phyloP scores from a whole-genome alignment of 306 rosid genomes.

The Pyrus bretschneideri region DNA sequence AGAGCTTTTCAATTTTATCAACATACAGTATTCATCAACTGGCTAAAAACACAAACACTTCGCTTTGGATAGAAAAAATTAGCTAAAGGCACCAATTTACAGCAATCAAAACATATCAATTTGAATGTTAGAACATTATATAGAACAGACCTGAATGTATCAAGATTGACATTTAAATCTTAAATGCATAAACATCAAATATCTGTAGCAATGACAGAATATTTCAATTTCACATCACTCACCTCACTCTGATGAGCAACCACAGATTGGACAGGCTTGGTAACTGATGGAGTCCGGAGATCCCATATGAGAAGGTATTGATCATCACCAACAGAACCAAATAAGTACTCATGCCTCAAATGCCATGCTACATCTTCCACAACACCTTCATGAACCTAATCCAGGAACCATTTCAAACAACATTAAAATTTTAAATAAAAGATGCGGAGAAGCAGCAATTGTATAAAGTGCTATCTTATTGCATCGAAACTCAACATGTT shows the following conservation, averaged over 20 bases:
- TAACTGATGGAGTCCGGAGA: constrained; percentile 70
- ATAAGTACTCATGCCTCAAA: constrained; percentile 94
- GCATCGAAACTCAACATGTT: neutral
- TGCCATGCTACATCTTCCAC: constrained; percentile 99
- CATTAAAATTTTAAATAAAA: neutral
- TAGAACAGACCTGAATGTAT: neutral
- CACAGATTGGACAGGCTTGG: constrained; percentile 88
- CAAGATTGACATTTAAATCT: neutral
- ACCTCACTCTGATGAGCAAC: constrained; percentile 97
- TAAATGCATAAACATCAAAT: neutral
- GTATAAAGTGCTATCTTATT: neutral
- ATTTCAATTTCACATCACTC: constrained; percentile 11
- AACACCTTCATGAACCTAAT: constrained; percentile 90
- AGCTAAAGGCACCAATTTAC: neutral
- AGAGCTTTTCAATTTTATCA: neutral
- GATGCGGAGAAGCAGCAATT: neutral
- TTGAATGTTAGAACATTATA: neutral
- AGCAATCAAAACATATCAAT: neutral
- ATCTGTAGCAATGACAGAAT: neutral
- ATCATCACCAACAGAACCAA: constrained; percentile 99
- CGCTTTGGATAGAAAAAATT: neutral
- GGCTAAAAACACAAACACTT: neutral
- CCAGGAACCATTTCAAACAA: constrained; percentile 2
- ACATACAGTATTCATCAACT: neutral
- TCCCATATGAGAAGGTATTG: constrained; percentile 88